These are phyloP conservation scores for Fusarium floridanum DNA, from an alignment of 2,329 filamentous ascomycete genomes.

Conservation along the genomic window DNA sequence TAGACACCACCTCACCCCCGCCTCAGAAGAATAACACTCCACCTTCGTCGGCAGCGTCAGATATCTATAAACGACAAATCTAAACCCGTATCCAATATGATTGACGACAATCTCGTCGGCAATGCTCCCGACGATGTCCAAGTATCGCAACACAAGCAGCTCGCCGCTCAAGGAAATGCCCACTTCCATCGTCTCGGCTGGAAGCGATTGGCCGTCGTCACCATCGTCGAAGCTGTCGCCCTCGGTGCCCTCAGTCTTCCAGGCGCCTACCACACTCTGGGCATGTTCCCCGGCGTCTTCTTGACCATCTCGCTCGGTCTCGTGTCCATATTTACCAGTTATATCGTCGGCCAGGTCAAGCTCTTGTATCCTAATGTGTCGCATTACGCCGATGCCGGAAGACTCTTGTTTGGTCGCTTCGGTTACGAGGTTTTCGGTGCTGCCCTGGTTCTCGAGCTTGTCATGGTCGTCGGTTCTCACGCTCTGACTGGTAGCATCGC, in stretches of 20 bases:
- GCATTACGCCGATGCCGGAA: constrained; percentile 54
- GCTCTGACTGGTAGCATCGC: constrained; percentile 77
- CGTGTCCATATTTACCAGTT: constrained; percentile 61
- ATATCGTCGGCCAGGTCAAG: constrained; percentile 62
- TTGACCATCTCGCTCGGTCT: constrained; percentile 58
- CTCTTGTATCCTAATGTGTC: constrained; percentile 66
- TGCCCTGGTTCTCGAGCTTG: constrained; percentile 73
- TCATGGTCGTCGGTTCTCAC: constrained; percentile 80
- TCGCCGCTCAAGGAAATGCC: constrained; percentile 34
- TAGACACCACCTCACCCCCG: too few species aligned
- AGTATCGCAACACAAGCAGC: constrained; percentile 37
- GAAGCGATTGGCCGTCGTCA: constrained; percentile 39
- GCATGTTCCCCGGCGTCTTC: constrained; percentile 64
- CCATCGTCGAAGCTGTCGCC: constrained; percentile 37
- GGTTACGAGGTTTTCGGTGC: constrained; percentile 73
- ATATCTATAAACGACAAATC: constrained; percentile 7
- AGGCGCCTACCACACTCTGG: constrained; percentile 63
- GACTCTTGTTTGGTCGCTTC: constrained; percentile 69
- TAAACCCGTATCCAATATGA: constrained; percentile 28
- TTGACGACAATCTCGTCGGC: constrained; percentile 22
- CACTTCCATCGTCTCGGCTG: constrained; percentile 38
- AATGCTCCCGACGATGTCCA: constrained; percentile 27
- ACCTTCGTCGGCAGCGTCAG: too few species aligned
- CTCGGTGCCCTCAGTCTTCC: constrained; percentile 57
- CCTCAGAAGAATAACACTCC: too few species aligned